phyloP scores from a whole-genome alignment of 805 yeast species.

The Metschnikowia santaceciliae region DNA sequence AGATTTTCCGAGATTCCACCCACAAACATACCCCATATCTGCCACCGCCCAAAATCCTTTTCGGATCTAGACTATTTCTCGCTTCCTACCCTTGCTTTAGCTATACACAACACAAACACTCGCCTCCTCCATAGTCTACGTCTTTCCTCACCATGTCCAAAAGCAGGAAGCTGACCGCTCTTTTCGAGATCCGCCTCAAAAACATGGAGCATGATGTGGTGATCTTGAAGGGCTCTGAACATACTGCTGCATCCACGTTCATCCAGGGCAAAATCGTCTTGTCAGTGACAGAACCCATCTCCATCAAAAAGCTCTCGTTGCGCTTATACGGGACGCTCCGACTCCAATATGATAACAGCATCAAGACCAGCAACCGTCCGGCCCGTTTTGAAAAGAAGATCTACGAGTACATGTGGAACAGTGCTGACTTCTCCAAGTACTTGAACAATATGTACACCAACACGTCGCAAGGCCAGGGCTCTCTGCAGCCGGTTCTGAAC shows the following conservation, averaged over 20 bases:
- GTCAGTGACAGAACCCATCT: conserved; percentile 69
- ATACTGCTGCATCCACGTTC: conserved; percentile 72
- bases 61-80: neutral
- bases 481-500: conserved; percentile 1
- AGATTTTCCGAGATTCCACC: conserved; percentile 4
- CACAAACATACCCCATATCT: neutral
- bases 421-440: conserved; percentile 49
- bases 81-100: too few species aligned
- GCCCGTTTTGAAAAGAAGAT: conserved; percentile 55
- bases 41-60: neutral
- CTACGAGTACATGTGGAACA: conserved; percentile 78
- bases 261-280: conserved; percentile 76
- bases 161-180: conserved; percentile 26
- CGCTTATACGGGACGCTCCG: conserved; percentile 65
- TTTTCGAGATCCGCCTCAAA: conserved; percentile 52
- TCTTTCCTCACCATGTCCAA: conserved; percentile 13
- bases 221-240: conserved; percentile 71
- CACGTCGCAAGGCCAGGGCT: conserved; percentile 14
- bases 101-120: too few species aligned
- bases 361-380: conserved; percentile 44
- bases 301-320: conserved; percentile 60
- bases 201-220: conserved; percentile 75
- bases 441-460: conserved; percentile 28
- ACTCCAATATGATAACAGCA: conserved; percentile 53
- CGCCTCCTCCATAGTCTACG: too few species aligned